Conservation (phyloP, 2,329 filamentous ascomycete species). For the Paraphaeosphaeria minitans region DNA sequence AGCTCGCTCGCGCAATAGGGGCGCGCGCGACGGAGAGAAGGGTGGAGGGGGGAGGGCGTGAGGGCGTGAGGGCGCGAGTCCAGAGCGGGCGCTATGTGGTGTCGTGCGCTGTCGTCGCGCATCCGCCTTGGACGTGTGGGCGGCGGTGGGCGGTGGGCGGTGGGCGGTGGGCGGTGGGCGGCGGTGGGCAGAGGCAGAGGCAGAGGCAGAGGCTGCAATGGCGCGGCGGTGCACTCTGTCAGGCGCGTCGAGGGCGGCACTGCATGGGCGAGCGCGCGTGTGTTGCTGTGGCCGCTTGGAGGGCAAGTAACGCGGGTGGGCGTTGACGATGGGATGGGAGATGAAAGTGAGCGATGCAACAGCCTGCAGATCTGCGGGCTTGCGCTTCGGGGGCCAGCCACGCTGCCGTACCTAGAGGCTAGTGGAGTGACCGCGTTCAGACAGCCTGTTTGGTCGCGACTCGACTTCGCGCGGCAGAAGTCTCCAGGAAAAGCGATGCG, state of each 20-base stretch:
- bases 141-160: conserved; percentile 27
- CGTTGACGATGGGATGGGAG: conserved; percentile 32
- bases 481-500: background rate
- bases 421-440: background rate
- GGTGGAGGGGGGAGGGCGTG: background rate
- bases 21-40: conserved; percentile 31
- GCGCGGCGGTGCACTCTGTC: conserved; percentile 28
- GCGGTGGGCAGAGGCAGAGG: too few relatives aligned
- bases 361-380: conserved; percentile 6
- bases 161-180: too few relatives aligned
- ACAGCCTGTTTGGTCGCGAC: background rate
- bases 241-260: conserved; percentile 31
- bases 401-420: too few relatives aligned
- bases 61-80: conserved; percentile 21
- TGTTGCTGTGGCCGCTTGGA: conserved; percentile 30
- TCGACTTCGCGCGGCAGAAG: background rate
- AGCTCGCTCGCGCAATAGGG: conserved; percentile 21
- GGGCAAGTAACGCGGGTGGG: conserved; percentile 33
- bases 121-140: conserved; percentile 29
- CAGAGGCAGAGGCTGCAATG: conserved; percentile 30
- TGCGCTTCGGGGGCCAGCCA: background rate
- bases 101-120: conserved; percentile 39
- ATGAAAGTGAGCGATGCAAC: conserved; percentile 18
- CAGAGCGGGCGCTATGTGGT: conserved; percentile 32
- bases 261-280: conserved; percentile 32